Evolutionary conservation across 345 rosid species (phyloP).

Genomic region (Luvunga scandens): DNA sequence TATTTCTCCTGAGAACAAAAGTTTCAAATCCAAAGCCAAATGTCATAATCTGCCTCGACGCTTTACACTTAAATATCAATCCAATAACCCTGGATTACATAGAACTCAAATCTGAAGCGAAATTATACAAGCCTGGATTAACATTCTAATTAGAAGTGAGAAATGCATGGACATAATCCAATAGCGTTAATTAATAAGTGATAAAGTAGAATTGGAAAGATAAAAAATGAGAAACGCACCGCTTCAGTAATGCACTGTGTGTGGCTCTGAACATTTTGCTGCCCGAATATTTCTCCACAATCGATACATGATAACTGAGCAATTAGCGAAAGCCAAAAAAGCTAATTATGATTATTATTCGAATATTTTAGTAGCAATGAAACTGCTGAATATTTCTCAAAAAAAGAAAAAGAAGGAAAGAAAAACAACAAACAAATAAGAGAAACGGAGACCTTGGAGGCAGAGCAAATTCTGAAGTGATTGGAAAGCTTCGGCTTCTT

Average conservation of each 20-base stretch:
- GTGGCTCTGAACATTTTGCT: conserved; percentile 75
- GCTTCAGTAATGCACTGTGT: conserved; percentile 89
- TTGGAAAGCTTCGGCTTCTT: conserved; percentile 87
- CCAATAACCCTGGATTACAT: background rate
- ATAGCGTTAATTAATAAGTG: background rate
- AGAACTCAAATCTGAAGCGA: background rate
- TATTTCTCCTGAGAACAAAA: conserved; percentile 68
- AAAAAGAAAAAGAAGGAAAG: background rate
- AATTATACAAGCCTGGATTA: background rate
- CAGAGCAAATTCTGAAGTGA: conserved; percentile 86
- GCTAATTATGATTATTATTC: background rate
- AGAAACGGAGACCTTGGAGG: conserved; percentile 47
- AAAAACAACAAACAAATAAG: background rate
- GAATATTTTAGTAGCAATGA: background rate
- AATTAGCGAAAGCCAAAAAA: background rate
- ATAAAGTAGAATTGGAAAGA: background rate
- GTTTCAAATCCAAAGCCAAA: background rate
- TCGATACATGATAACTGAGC: conserved; percentile 89
- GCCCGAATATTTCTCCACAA: conserved; percentile 79
- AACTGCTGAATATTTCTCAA: background rate
- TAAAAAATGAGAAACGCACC: conserved; percentile 34
- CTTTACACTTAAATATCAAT: background rate
- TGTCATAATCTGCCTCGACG: background rate
- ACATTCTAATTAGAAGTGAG: background rate
- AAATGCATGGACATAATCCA: too few species aligned